phyloP scores from a whole-genome alignment of 225 moss, liverwort and hornwort species.

The Asterella californica region DNA sequence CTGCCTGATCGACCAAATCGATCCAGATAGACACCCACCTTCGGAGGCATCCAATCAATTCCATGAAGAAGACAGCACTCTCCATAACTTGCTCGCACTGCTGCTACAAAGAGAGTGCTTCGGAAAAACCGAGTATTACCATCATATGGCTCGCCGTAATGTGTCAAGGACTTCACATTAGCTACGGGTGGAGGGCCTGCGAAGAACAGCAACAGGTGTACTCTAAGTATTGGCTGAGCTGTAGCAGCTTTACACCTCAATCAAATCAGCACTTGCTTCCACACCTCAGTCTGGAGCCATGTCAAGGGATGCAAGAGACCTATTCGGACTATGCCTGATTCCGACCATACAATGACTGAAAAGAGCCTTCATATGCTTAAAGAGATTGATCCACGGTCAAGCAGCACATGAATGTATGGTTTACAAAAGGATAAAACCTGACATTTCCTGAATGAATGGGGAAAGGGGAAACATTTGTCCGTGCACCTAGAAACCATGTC shows the following conservation, averaged over 20 bases:
- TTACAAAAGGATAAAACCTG: too few relatives aligned
- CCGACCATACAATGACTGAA: too few relatives aligned
- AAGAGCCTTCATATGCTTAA: too few relatives aligned
- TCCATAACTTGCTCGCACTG: constrained; percentile 88
- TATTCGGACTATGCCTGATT: too few relatives aligned
- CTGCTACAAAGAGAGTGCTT: constrained; percentile 85
- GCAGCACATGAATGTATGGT: too few relatives aligned
- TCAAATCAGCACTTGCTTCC: background rate
- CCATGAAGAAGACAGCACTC: constrained; percentile 85
- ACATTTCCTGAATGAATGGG: too few relatives aligned
- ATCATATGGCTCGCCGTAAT: constrained; percentile 91
- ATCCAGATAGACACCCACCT: constrained; percentile 34
- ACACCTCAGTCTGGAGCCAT: background rate
- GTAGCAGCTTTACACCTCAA: background rate
- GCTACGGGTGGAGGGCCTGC: constrained; percentile 64
- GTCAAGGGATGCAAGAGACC: background rate
- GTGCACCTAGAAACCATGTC: background rate
- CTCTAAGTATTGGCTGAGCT: background rate
- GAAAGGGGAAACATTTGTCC: too few relatives aligned
- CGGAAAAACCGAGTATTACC: constrained; percentile 97
- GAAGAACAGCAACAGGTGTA: background rate
- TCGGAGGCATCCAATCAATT: constrained; percentile 90
- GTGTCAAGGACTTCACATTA: constrained; percentile 74
- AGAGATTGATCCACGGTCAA: too few relatives aligned
- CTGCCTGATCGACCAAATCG: background rate